phyloP scores from a whole-genome alignment of 2,329 filamentous ascomycete genomes.

The Ophiognomonia clavigignenti-juglandacearum region DNA sequence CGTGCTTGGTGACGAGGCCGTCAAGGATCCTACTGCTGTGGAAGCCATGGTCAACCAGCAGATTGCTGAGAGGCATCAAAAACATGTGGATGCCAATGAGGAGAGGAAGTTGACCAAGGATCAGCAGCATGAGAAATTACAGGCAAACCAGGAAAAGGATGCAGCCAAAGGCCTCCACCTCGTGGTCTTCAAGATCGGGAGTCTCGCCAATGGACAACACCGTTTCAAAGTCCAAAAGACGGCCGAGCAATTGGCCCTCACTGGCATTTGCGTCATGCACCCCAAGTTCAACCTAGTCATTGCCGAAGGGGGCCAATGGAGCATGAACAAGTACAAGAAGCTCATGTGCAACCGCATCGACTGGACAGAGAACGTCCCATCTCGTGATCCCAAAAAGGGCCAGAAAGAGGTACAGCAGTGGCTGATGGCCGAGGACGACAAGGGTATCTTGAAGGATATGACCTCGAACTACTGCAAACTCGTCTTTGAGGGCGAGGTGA shows the following conservation, averaged over 20 bases:
- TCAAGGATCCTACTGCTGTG: conserved; percentile 95
- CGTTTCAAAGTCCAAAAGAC: conserved; percentile 91
- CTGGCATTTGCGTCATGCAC: conserved; percentile 87
- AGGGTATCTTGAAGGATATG: conserved; percentile 75
- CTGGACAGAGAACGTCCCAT: conserved; percentile 84
- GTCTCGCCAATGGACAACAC: conserved; percentile 86
- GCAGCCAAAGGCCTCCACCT: conserved; percentile 80
- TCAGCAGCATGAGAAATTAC: conserved; percentile 77
- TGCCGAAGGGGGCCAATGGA: conserved; percentile 84
- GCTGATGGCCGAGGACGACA: conserved; percentile 74
- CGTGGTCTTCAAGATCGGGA: conserved; percentile 84
- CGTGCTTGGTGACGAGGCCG: conserved; percentile 82
- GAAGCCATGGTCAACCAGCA: conserved; percentile 91
- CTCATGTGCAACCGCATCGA: conserved; percentile 91
- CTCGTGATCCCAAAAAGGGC: conserved; percentile 58
- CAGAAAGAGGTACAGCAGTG: conserved; percentile 57
- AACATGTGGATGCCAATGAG: conserved; percentile 75
- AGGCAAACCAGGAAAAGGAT: conserved; percentile 78
- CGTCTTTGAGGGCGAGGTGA: conserved; percentile 88
- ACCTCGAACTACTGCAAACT: conserved; percentile 76
- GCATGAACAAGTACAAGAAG: conserved; percentile 81
- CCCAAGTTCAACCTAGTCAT: conserved; percentile 85
- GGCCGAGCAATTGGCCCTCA: conserved; percentile 81
- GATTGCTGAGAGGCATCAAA: conserved; percentile 77
- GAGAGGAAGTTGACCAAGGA: conserved; percentile 86